These are phyloP conservation scores for Ophiostoma montium DNA, from an alignment of 2,329 filamentous ascomycete genomes.

Conservation along the genomic window DNA sequence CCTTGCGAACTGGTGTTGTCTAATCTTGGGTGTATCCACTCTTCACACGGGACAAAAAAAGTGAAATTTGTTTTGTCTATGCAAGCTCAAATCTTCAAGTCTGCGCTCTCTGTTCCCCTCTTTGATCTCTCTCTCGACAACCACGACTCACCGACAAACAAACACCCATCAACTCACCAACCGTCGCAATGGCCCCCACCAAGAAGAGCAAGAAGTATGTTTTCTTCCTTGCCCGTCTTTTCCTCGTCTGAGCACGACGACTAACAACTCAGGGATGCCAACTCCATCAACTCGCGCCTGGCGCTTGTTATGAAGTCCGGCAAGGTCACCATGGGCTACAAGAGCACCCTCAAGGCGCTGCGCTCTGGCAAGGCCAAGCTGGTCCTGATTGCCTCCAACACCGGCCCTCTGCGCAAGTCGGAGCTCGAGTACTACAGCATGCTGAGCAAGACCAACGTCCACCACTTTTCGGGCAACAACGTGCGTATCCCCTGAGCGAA, in stretches of 20 bases:
- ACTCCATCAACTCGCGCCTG: constrained; percentile 42
- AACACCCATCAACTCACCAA: constrained; percentile 11
- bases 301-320: constrained; percentile 51
- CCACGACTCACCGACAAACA: constrained; percentile 3
- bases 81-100: too few relatives aligned
- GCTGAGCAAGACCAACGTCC: constrained; percentile 85
- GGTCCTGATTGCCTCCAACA: constrained; percentile 83
- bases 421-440: constrained; percentile 94
- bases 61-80: not conserved
- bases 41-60: not conserved
- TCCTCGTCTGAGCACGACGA: not conserved
- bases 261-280: constrained; percentile 10
- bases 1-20: not conserved
- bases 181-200: constrained; percentile 43
- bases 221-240: too few relatives aligned
- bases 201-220: constrained; percentile 48
- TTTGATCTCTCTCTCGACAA: not conserved
- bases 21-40: not conserved
- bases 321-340: constrained; percentile 82
- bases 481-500: too few relatives aligned
- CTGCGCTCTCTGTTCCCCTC: not conserved
- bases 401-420: constrained; percentile 91
- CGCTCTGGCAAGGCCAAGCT: constrained; percentile 83
- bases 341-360: constrained; percentile 40
- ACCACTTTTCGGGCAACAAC: constrained; percentile 98